Evolutionary conservation across 176 grass and related monocot genomes (phyloP), one percentile per base, ranked within the genome.

Genomic region (Triticum monococcum): DNA sequence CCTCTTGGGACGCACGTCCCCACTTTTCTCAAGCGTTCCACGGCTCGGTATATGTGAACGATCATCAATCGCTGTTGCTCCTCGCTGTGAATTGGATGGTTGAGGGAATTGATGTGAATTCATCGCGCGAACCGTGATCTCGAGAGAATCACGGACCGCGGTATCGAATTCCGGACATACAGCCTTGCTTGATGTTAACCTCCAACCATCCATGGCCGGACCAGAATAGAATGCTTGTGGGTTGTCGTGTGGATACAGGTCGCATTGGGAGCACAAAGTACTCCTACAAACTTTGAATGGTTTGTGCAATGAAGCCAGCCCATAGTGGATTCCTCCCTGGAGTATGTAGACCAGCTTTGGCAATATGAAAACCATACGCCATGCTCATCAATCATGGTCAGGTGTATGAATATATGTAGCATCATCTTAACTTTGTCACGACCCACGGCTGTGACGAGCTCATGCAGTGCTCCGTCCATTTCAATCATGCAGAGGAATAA

Each of bases 401-500:
- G 38, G 52, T 70, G 28, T 61, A 25, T 69, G 48, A 52, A 52
- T 50, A 50, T 70, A 9, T 46, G 54, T 12, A 7, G 2, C 45
- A 77, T 66, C 45, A 77, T 66, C 38, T 57, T 79, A 52, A 78
- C 72, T 72, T 38, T 50, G 77, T 66, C 89, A 5, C 73, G 66
- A 74, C 67, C 72, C 64, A 86, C 64, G 54, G 14, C 22, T 41
- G 14, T 64, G 79, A 60, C n/a, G 33, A 56, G 63, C 60, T 79
- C 75, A 75, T 86, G 61, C 59, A 46, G 82, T 67, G 59, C 25
- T 2, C 66, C 74, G 80, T n/a, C 43, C 75, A 68, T 80, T 67
- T 80, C 74, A 79, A 87, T 68, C 45, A 84, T 84, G 24, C 61
- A 8, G 9, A 28, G 35, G 38, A 59, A 30, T 25, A 59, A 30